A percentile compares a stretch with the other conserved stretches of the same genome.
These are phyloP conservation scores for Sphaerostilbella broomeana DNA, from an alignment of 2,329 filamentous ascomycete species.

Conservation along the genomic window DNA sequence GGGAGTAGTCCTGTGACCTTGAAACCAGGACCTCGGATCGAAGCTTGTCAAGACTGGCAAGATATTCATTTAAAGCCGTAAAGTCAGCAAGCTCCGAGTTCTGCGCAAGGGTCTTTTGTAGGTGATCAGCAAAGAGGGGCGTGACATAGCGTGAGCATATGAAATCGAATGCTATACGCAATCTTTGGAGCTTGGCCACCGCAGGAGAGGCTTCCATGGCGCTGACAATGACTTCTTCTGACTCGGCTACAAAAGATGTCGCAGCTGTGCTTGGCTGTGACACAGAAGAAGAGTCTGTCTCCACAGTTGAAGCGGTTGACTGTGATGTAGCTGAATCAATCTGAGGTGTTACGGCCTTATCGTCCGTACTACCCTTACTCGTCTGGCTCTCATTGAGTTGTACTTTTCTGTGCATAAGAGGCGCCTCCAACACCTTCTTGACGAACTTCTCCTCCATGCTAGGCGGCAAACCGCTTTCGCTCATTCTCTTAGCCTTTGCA, in stretches of 20 bases:
- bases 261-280: slow-evolving; percentile 40
- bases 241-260: slow-evolving; percentile 35
- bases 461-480: slow-evolving; percentile 57
- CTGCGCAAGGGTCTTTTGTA: slow-evolving; percentile 39
- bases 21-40: slow-evolving; percentile 65
- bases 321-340: slow-evolving; percentile 35
- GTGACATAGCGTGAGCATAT: slow-evolving; percentile 57
- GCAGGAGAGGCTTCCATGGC: slow-evolving; percentile 42
- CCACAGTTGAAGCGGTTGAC: slow-evolving; percentile 31
- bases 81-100: slow-evolving; percentile 51
- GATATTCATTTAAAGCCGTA: slow-evolving; percentile 60
- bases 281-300: slow-evolving; percentile 26
- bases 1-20: slow-evolving; percentile 63
- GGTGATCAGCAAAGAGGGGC: slow-evolving; percentile 31
- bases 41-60: slow-evolving; percentile 58
- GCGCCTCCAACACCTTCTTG: slow-evolving; percentile 65
- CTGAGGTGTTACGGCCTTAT: slow-evolving; percentile 17
- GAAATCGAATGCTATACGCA: slow-evolving; percentile 59
- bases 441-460: slow-evolving; percentile 87
- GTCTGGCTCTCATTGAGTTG: slow-evolving; percentile 14
- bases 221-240: slow-evolving; percentile 29
- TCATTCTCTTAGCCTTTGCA: slow-evolving; percentile 65
- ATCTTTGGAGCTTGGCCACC: slow-evolving; percentile 53
- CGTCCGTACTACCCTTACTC: slow-evolving; percentile 14
- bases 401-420: slow-evolving; percentile 59